phyloP scores from a whole-genome alignment of 352 stramenopile species.

The Phytopythium cucurbitacearum region DNA sequence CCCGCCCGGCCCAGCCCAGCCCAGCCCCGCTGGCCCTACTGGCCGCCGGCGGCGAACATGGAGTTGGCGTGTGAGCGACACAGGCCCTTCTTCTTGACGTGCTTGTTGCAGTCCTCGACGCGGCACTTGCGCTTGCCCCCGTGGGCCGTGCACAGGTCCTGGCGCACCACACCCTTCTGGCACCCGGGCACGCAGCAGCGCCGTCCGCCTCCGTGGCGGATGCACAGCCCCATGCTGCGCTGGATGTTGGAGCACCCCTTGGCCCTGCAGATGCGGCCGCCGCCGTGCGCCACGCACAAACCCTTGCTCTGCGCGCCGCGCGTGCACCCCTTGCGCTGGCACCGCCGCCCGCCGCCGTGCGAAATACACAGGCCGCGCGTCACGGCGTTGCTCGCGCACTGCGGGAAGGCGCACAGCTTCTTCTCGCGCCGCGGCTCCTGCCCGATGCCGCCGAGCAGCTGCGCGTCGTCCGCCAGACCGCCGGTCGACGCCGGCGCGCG shows the following conservation, averaged over 20 bases:
- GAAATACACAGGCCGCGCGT: slow-evolving; percentile 80
- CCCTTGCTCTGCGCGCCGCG: slow-evolving; percentile 79
- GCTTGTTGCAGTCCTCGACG: slow-evolving; percentile 76
- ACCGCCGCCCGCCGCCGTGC: slow-evolving; percentile 73
- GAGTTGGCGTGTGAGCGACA: slow-evolving; percentile 77
- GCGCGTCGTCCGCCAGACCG: slow-evolving; percentile 23
- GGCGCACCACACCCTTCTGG: slow-evolving; percentile 81
- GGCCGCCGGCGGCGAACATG: slow-evolving; percentile 11
- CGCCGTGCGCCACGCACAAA: slow-evolving; percentile 78
- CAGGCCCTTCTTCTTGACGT: slow-evolving; percentile 84
- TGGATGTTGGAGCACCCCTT: slow-evolving; percentile 84
- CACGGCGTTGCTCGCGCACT: slow-evolving; percentile 74
- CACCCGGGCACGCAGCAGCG: slow-evolving; percentile 65
- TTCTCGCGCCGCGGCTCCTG: slow-evolving; percentile 52
- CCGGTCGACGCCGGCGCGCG: slow-evolving; percentile 15
- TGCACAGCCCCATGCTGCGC: slow-evolving; percentile 78
- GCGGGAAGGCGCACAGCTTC: slow-evolving; percentile 70
- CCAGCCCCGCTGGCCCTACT: not conserved
- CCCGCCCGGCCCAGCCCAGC: not conserved
- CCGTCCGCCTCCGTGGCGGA: slow-evolving; percentile 51
- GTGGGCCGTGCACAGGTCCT: slow-evolving; percentile 84
- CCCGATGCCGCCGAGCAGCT: slow-evolving; percentile 3
- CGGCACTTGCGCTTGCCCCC: slow-evolving; percentile 83
- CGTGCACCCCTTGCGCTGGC: slow-evolving; percentile 80
- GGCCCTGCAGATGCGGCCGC: slow-evolving; percentile 73